Percentiles rank a stretch among this genome's conserved stretches.
These are phyloP conservation scores for Pichia sp. DNA, from an alignment of 1,139 yeast species.

Conservation along the genomic window DNA sequence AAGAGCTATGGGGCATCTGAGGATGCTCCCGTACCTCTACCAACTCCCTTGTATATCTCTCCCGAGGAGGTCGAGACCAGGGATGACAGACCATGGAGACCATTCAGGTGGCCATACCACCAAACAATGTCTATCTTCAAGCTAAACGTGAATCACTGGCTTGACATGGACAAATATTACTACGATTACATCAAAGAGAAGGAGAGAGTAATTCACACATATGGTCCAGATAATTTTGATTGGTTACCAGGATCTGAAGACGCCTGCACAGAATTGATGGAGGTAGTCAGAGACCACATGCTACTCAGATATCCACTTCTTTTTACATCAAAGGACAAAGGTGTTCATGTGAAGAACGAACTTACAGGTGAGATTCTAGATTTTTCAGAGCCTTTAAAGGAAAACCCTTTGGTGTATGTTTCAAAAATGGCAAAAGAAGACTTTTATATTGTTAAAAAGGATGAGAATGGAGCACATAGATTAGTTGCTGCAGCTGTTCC, in stretches of 20 bases:
- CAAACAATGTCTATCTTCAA: conserved; percentile 75
- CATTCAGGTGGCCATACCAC: conserved; percentile 76
- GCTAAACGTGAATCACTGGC: conserved; percentile 69
- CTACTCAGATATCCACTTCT: conserved; percentile 57
- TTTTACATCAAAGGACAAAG: conserved; percentile 51
- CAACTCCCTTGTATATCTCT: conserved; percentile 59
- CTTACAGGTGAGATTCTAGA: conserved; percentile 59
- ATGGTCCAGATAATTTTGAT: conserved; percentile 60
- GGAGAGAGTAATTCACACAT: conserved; percentile 50
- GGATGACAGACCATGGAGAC: conserved; percentile 79
- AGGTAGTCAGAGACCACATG: conserved; percentile 57
- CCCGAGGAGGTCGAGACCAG: conserved; percentile 63
- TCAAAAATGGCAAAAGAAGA: conserved; percentile 75
- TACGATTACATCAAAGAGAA: conserved; percentile 63
- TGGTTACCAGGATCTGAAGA: conserved; percentile 68
- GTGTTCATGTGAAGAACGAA: conserved; percentile 52
- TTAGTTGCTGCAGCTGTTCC: conserved; percentile 73
- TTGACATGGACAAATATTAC: conserved; percentile 75
- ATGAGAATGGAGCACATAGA: conserved; percentile 59
- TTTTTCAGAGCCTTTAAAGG: conserved; percentile 54
- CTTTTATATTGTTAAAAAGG: conserved; percentile 56
- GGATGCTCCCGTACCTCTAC: conserved; percentile 42
- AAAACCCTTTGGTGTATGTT: conserved; percentile 59
- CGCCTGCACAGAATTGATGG: conserved; percentile 62
- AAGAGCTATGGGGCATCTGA: conserved; percentile 28